Conservation (phyloP, 2,329 filamentous ascomycete genomes). For the Mycosphaerella sp. region DNA sequence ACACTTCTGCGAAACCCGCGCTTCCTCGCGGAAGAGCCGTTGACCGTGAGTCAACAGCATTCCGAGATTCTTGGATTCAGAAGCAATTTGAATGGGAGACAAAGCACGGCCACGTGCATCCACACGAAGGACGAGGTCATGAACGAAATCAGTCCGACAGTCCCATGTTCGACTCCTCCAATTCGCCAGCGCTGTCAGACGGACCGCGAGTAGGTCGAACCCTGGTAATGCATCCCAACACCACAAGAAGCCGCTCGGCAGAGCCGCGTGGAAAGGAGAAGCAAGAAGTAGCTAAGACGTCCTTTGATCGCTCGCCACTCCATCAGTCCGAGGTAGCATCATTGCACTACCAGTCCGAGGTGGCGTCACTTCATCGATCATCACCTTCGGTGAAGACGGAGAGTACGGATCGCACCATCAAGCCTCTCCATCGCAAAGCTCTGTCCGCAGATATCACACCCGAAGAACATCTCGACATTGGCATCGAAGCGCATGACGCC, state of each 20-base stretch:
- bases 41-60: slow-evolving; percentile 59
- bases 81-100: slow-evolving; percentile 57
- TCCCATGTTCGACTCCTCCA: slow-evolving; percentile 5
- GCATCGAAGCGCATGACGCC: slow-evolving; percentile 81
- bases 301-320: slow-evolving; percentile 6
- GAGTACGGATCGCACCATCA: slow-evolving; percentile 42
- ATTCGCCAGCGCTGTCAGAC: slow-evolving; percentile 14
- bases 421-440: slow-evolving; percentile 46
- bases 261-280: slow-evolving; percentile 22
- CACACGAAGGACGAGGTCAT: slow-evolving; percentile 9
- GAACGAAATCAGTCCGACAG: slow-evolving; percentile 21
- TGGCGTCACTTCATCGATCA: slow-evolving; percentile 21
- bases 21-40: slow-evolving; percentile 76
- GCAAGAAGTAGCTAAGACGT: not conserved
- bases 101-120: slow-evolving; percentile 8
- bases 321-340: slow-evolving; percentile 6
- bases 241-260: slow-evolving; percentile 28
- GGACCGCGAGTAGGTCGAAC: slow-evolving; percentile 14
- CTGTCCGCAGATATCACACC: slow-evolving; percentile 62
- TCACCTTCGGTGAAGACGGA: slow-evolving; percentile 29
- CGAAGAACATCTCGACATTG: slow-evolving; percentile 85
- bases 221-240: slow-evolving; percentile 14
- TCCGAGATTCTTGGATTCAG: slow-evolving; percentile 45
- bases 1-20: slow-evolving; percentile 78
- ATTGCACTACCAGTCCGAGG: slow-evolving; percentile 5